Evolutionary conservation across 2,329 filamentous ascomycete species (phyloP).

Genomic region (Pseudopithomyces chartarum): DNA sequence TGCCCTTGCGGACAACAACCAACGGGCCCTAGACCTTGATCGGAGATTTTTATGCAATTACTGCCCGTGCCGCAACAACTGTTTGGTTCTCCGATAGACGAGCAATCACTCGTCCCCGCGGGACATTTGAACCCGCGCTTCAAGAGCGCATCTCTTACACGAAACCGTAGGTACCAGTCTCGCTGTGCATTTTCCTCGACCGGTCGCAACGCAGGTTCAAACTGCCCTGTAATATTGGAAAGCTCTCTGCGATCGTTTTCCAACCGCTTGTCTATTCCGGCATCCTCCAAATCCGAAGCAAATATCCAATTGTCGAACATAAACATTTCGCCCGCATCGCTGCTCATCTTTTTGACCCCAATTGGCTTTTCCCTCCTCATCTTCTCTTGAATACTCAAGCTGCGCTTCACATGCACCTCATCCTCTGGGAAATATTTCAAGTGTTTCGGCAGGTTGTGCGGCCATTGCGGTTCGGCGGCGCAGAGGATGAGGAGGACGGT

Average conservation of each 20-base stretch:
- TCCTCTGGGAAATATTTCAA: conserved; percentile 56
- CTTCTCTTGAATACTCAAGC: conserved; percentile 47
- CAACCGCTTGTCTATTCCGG: conserved; percentile 3
- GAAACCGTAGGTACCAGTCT: conserved; percentile 45
- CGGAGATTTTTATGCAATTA: conserved; percentile 67
- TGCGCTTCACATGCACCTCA: conserved; percentile 48
- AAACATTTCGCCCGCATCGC: conserved; percentile 75
- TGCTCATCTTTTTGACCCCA: conserved; percentile 73
- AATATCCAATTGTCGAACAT: conserved; percentile 68
- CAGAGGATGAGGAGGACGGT: conserved; percentile 32
- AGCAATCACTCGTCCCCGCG: conserved; percentile 67
- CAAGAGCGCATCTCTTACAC: conserved; percentile 45
- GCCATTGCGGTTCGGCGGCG: conserved; percentile 48
- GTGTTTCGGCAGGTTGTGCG: conserved; percentile 52
- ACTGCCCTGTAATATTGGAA: conserved; percentile 28
- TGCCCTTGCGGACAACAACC: conserved; percentile 75
- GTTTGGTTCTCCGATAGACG: conserved; percentile 66
- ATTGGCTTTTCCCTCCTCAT: conserved; percentile 56
- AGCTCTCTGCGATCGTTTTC: conserved; percentile 12
- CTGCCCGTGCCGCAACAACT: conserved; percentile 74
- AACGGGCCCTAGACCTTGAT: conserved; percentile 68
- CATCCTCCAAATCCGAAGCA: conserved; percentile 28
- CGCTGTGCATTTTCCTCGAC: conserved; percentile 37
- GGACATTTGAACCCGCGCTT: conserved; percentile 70
- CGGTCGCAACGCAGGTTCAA: conserved; percentile 33